A percentile compares a stretch with the other conserved stretches of the same genome.
These are phyloP conservation scores for Murraya koenigii DNA, from an alignment of 345 rosid genomes.

Conservation along the genomic window DNA sequence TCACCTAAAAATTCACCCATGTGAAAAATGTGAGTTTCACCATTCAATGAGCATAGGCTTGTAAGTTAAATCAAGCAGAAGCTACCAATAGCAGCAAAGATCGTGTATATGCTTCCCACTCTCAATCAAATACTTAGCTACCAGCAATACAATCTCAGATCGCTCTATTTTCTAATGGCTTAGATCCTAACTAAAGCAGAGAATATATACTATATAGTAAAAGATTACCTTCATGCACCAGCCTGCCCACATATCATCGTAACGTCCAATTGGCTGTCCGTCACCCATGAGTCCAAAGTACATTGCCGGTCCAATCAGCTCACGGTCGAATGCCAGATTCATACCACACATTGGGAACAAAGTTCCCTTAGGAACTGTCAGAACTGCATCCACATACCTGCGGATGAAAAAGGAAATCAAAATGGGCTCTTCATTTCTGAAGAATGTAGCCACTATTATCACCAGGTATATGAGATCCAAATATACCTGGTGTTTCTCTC, in stretches of 20 bases:
- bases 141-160: background rate
- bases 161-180: background rate
- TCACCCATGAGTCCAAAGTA: slow-evolving; percentile 62
- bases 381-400: slow-evolving; percentile 52
- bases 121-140: background rate
- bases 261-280: slow-evolving; percentile 50
- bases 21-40: slow-evolving; percentile 1
- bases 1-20: slow-evolving; percentile 29
- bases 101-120: background rate
- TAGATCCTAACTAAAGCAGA: background rate
- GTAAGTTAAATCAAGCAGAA: background rate
- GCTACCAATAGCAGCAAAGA: background rate
- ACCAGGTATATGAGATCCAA: slow-evolving; percentile 3
- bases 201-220: background rate
- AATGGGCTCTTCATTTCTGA: background rate
- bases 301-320: slow-evolving; percentile 58
- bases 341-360: slow-evolving; percentile 57
- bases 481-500: slow-evolving; percentile 43
- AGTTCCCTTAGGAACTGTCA: slow-evolving; percentile 48
- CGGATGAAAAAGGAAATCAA: background rate
- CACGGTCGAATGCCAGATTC: slow-evolving; percentile 52
- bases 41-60: background rate
- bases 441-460: background rate
- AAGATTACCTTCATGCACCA: slow-evolving; percentile 50
- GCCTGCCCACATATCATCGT: slow-evolving; percentile 69